Base-by-base conservation (phyloP, 2,329 filamentous ascomycete species). In the Pochonia chlamydosporia region DNA sequence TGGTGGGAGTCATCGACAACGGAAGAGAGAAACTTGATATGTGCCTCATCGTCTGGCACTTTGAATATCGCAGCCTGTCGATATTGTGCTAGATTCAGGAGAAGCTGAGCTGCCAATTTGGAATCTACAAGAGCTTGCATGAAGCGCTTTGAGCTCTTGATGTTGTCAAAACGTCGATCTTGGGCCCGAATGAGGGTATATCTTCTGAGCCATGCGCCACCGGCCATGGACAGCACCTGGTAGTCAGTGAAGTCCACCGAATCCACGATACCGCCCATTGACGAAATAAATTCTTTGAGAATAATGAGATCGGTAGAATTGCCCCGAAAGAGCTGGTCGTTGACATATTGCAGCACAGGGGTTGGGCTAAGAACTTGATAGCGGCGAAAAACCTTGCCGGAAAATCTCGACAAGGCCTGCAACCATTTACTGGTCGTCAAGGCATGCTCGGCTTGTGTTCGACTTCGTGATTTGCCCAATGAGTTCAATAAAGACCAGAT, bases 221-320 rank as follows among this genome's bases (percentile, higher is more conserved):
- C 92, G 35, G 88, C 89, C 81, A 99, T 90, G 13, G 89, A 90
- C 52, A 88, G 74, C 24, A 96, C 79, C 66, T 96, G 91, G 16
- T 84, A 73, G 56, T 99, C 92, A 25, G 89, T 96, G 59, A 96
- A 92, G 59, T 91, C 89, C 44, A 84, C 79, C 50, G 92, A 85
- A 4, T 91, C 84, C 11, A 92, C 84, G 50, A 99, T 91, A 40
- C 95, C 95, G 16, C 89, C 89, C 93, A 99, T 97, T 3, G 87
- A 88, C 30, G 83, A 82, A 44, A 97, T 86, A 50, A 99, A 79
- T 60, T 97, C 89, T 61, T 93, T 87, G 36, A 99, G 72, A 50
- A 99, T 88, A 53, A 96, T 89, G 28, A 99, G 75, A 63, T 97
- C 91, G 9, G 88, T 95, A 1, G 90, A 86, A 56, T 95, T 95